Evolutionary conservation across 2,329 filamentous ascomycete species (phyloP).

Genomic region (Teratosphaeria gauchensis): DNA sequence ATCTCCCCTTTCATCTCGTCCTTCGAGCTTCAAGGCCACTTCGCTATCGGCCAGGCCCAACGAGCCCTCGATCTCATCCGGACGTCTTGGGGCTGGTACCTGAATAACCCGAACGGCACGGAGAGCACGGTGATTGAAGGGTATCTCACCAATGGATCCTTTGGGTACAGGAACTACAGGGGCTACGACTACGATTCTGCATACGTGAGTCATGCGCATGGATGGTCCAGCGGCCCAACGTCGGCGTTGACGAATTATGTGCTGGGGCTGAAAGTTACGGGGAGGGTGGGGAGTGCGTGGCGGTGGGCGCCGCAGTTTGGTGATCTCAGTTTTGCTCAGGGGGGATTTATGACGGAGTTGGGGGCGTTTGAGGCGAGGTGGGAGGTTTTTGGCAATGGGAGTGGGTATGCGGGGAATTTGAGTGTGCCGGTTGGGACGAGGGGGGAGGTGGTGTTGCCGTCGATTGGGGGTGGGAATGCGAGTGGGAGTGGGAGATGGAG

Average conservation of each 20-base stretch:
- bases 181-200: constrained; percentile 19
- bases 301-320: constrained; percentile 36
- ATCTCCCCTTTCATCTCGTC: constrained; percentile 34
- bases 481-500: not conserved
- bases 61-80: constrained; percentile 35
- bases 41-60: constrained; percentile 28
- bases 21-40: constrained; percentile 37
- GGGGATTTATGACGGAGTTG: constrained; percentile 37
- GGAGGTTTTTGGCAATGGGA: constrained; percentile 14
- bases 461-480: not conserved
- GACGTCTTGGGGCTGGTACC: constrained; percentile 32
- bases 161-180: constrained; percentile 38
- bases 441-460: not conserved
- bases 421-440: not conserved
- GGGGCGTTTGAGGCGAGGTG: constrained; percentile 33
- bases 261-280: constrained; percentile 35
- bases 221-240: constrained; percentile 30
- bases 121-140: constrained; percentile 36
- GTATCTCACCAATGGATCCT: constrained; percentile 36
- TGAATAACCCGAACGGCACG: constrained; percentile 33
- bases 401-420: not conserved
- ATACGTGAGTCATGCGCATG: constrained; percentile 23
- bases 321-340: constrained; percentile 33
- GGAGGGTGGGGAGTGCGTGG: constrained; percentile 33
- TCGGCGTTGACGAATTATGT: constrained; percentile 36